Percentiles rank a stretch among this genome's conserved stretches.
phyloP scores from a whole-genome alignment of 306 rosid species.

The Rubus parviflorus region DNA sequence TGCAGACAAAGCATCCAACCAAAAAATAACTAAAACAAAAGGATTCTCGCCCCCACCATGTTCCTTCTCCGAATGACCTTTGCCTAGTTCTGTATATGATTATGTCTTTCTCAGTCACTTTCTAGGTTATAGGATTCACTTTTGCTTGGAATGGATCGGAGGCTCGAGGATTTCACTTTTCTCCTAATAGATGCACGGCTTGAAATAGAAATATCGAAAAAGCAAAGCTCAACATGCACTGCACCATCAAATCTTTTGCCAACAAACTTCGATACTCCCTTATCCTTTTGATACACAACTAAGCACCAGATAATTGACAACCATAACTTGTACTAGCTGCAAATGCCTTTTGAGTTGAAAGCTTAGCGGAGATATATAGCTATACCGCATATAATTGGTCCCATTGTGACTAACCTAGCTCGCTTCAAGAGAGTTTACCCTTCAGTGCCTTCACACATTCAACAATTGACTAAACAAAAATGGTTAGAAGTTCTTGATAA shows the following conservation, averaged over 20 bases:
- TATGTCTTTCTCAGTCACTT: slow-evolving; percentile 9
- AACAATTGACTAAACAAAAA: slow-evolving; percentile 5
- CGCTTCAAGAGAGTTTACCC: neutral
- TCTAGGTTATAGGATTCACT: slow-evolving; percentile 21
- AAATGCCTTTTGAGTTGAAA: neutral
- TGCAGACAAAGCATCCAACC: slow-evolving; percentile 20
- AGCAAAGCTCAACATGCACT: slow-evolving; percentile 7
- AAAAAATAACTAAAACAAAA: neutral
- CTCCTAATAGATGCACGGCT: neutral
- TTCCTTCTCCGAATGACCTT: neutral
- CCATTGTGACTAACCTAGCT: neutral
- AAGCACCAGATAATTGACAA: neutral
- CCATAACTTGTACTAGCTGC: neutral
- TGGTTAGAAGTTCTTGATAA: neutral
- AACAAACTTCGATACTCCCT: slow-evolving; percentile 16
- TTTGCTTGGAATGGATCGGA: slow-evolving; percentile 3
- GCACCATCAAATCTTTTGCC: slow-evolving; percentile 21
- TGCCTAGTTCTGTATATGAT: neutral
- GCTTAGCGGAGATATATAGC: neutral
- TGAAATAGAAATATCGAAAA: neutral
- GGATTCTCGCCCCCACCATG: neutral
- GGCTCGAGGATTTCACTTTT: slow-evolving; percentile 8
- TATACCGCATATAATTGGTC: slow-evolving; percentile 2
- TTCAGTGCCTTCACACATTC: neutral
- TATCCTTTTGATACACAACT: slow-evolving; percentile 13